Percentiles rank a stretch among this genome's conserved stretches.
phyloP scores from a whole-genome alignment of 1,284 basidiomycete species.

The Schizopora paradoxa region DNA sequence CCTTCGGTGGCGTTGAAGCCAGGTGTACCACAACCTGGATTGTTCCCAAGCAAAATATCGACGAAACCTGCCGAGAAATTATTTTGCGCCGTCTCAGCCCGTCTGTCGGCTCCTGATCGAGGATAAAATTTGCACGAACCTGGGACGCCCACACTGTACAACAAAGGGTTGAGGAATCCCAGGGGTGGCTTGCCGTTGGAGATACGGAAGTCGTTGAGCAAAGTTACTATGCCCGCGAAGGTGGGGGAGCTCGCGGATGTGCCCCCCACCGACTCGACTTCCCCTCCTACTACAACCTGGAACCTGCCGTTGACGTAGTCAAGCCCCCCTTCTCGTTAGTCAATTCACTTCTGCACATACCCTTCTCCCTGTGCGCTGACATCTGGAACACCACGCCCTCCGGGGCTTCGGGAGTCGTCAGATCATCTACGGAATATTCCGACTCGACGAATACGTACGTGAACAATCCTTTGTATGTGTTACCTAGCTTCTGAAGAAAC shows the following conservation, averaged over 20 bases:
- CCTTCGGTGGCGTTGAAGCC: constrained; percentile 19
- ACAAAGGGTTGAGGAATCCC: constrained; percentile 36
- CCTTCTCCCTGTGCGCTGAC: constrained; percentile 32
- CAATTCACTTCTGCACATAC: constrained; percentile 5
- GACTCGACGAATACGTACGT: constrained; percentile 17
- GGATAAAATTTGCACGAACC: constrained; percentile 6
- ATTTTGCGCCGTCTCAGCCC: background rate
- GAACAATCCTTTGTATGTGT: constrained; percentile 27
- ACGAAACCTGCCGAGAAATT: constrained; percentile 12
- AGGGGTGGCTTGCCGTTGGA: constrained; percentile 28
- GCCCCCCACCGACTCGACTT: constrained; percentile 25
- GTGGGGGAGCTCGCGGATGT: constrained; percentile 34
- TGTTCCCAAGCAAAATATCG: constrained; percentile 19
- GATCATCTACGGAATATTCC: background rate
- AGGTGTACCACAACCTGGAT: constrained; percentile 20
- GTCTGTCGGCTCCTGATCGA: background rate
- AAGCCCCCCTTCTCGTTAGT: background rate
- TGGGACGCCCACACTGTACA: constrained; percentile 27
- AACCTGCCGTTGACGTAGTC: constrained; percentile 12
- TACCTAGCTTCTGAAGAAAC: constrained; percentile 30
- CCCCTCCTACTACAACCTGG: constrained; percentile 22
- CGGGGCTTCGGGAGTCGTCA: constrained; percentile 17
- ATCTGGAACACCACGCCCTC: constrained; percentile 36
- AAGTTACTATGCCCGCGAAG: constrained; percentile 30
- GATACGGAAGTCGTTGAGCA: constrained; percentile 34